Evolutionary conservation across 2,329 filamentous ascomycete genomes (phyloP), one percentile per base, ranked within the genome.

Genomic region (Phyllosticta ampelicida): DNA sequence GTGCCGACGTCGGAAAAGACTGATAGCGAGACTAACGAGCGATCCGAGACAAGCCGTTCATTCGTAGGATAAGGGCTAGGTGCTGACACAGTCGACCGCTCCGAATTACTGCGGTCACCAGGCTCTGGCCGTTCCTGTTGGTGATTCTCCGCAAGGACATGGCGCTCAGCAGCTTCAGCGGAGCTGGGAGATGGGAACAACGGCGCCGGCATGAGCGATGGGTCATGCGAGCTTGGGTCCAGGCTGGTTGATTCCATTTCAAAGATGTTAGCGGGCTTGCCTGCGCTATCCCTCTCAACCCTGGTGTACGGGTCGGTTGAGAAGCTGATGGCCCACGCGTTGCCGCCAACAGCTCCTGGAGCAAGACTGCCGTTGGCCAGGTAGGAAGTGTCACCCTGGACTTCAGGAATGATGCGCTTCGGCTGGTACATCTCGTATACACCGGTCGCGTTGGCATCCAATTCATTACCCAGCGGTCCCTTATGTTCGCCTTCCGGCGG

Each of bases 361-460:
- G 13, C 13, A 10, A 36, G 10, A 6, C 11, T 10, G 29, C 13
- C 49, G n/a, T 53, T 44, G 28, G 51, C 53, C 55, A 20, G 50
- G n/a, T 53, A 48, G 20, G 56, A 28, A 9, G 26, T 53, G 30
- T 59, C 56, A 6, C 56, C 56, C 44, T 51, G n/a, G 19, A 59
- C 51, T 50, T 59, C 56, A 5, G 29, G n/a, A 9, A 51, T 28
- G 11, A 9, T 21, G 11, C 18, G 8, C 48, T 52, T 59, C 5
- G 52, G 52, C 19, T 54, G 52, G 48, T 44, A 59, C 56, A 59
- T 59, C 21, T 59, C 56, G 50, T 59, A 48, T 9, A 59, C 28
- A n/a, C 44, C 51, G 21, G 11, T 36, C 8, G 29, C 19, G 20
- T 51, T 48, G 10, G 52, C 51, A 11, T 59, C 56, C 6, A 59